Conservation (phyloP, 805 yeast species). For the Cyberlindnera euphorbiae region DNA sequence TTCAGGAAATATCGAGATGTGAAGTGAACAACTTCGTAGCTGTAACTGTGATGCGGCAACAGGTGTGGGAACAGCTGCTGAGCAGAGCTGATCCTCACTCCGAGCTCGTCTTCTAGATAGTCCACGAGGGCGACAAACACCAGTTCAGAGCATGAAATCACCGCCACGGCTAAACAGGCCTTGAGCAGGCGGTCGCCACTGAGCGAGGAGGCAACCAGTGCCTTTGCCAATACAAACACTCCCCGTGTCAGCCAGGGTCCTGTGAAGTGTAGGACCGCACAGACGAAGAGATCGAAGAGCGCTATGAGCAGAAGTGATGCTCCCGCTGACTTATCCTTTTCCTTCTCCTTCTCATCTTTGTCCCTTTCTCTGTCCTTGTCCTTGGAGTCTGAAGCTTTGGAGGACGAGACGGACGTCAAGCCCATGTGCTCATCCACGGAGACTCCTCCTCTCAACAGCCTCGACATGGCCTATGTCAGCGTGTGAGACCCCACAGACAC, state of each 20-base stretch:
- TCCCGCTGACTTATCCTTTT: conserved; percentile 5
- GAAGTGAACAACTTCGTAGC: conserved; percentile 1
- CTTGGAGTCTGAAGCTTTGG: neutral
- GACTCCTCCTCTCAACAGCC: conserved; percentile 1
- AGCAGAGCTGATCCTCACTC: conserved; percentile 6
- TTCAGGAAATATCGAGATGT: conserved; percentile 1
- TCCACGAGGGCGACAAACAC: conserved; percentile 7
- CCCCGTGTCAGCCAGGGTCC: conserved; percentile 22
- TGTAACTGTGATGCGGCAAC: conserved; percentile 6
- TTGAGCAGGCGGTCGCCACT: conserved; percentile 17
- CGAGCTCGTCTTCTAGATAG: conserved; percentile 9
- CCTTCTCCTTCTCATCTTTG: conserved; percentile 4
- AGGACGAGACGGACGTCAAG: neutral
- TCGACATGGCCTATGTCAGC: conserved; percentile 5
- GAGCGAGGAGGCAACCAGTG: conserved; percentile 19
- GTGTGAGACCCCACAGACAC: conserved; percentile 5
- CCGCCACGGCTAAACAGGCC: conserved; percentile 8
- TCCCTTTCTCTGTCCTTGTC: conserved; percentile 5
- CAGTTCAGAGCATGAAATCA: conserved; percentile 11
- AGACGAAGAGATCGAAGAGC: conserved; percentile 17
- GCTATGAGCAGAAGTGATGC: conserved; percentile 16
- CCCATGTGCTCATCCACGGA: neutral
- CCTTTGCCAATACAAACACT: conserved; percentile 21
- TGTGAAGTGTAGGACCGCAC: conserved; percentile 15
- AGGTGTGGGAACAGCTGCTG: conserved; percentile 22